These are phyloP conservation scores for Rhizophagus prolifer DNA, from an alignment of 192 early-diverging fungal genomes.

Conservation along the genomic window DNA sequence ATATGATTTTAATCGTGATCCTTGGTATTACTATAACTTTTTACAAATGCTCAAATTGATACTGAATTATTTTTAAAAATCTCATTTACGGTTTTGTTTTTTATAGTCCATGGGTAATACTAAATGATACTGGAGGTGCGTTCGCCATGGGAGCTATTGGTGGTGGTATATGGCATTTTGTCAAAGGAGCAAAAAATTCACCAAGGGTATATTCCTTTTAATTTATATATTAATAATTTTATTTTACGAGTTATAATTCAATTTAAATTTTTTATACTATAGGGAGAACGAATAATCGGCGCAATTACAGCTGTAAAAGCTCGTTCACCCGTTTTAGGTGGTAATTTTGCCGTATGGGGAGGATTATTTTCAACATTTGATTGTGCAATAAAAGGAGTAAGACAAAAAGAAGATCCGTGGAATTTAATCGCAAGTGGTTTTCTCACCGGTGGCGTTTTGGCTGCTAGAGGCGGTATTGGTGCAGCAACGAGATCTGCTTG, in stretches of 20 bases:
- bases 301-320: conserved; percentile 87
- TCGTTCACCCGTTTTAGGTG: conserved; percentile 91
- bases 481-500: conserved; percentile 85
- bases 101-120: conserved; percentile 77
- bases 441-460: conserved; percentile 92
- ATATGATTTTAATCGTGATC: conserved; percentile 25
- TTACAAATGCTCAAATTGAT: too few relatives aligned
- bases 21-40: conserved; percentile 16
- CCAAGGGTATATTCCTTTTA: conserved; percentile 63
- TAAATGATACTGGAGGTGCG: conserved; percentile 80
- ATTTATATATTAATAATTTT: background rate
- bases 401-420: conserved; percentile 99
- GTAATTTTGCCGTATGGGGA: conserved; percentile 99
- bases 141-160: conserved; percentile 98
- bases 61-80: too few relatives aligned
- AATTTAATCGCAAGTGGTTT: conserved; percentile 94
- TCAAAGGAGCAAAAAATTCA: conserved; percentile 98
- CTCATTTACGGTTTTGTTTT: background rate
- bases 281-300: conserved; percentile 88
- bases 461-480: conserved; percentile 75
- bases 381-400: conserved; percentile 87
- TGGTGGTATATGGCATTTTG: conserved; percentile 94
- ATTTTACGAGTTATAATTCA: background rate
- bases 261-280: background rate
- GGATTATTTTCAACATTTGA: conserved; percentile 97